Base-by-base conservation (phyloP, 352 stramenopile species). In the Globisporangium solare region DNA sequence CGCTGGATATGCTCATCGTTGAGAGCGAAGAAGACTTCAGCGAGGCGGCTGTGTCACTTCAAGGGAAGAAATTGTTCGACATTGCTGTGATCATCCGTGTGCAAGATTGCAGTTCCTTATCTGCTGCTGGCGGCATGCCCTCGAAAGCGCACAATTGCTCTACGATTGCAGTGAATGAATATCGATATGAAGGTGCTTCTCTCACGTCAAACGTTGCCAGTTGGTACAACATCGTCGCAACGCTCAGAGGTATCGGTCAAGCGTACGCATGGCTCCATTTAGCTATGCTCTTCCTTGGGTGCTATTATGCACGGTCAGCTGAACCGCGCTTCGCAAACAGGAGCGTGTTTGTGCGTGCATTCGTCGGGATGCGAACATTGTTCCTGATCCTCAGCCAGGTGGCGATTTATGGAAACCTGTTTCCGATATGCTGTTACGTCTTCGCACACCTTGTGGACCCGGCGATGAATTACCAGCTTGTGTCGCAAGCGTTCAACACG, bases 331-430 rank as follows among this genome's bases (percentile, higher is more conserved):
- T 49, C 39, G 15, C 2, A 10, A 50, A n/a, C 21, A 42, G 14
- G 17, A 47, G 32, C 5, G 11, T 66, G 6, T 12, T 35, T 6
- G 17, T 18, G 20, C 48, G 46, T 17, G 8, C 56, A 2, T 8
- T 47, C 12, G 51, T 37, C 7, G 60, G 56, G 1, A 11, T 70
- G 4, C 47, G 54, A 20, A 64, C 62, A 15, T 10, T 71, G 24
- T 65, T 73, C 41, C 20, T 64, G 21, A 15, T 76, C 0, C 68
- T 65, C 7, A 73, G 58, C 27, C 68, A 76, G 51, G 53, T 66
- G 1, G 47, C 71, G 18, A 54, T 71, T 18, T 73, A 74, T 50
- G 66, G 66, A 2, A 71, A 56, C 3, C n/a, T 63, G 18, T 50
- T 74, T 40, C 69, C 66, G 3, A 63, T 74, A 17, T 12, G 20